Percentiles rank a stretch among this genome's conserved stretches.
Evolutionary conservation across 176 grass and related monocot species (phyloP).

Genomic region (Dactylis glomerata): DNA sequence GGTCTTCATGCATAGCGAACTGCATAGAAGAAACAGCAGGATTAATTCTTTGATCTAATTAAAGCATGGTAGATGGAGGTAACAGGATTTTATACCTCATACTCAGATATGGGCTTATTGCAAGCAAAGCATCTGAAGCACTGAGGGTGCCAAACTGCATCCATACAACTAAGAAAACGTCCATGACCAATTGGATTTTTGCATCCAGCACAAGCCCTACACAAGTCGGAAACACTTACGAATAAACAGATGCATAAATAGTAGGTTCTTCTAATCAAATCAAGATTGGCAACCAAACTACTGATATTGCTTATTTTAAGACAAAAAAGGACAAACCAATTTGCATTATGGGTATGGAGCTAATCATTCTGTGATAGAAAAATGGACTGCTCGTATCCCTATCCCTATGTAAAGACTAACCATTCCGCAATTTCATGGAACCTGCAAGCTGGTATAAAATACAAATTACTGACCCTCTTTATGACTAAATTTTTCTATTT

Average conservation of each 20-base stretch:
- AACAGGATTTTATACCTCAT: constrained; percentile 57
- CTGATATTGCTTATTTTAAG: background rate
- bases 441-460: background rate
- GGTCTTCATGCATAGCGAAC: constrained; percentile 78
- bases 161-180: constrained; percentile 76
- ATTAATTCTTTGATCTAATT: constrained; percentile 16
- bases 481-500: background rate
- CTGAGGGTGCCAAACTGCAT: constrained; percentile 84
- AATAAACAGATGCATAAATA: constrained; percentile 20
- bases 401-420: background rate
- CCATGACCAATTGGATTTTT: constrained; percentile 62
- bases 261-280: constrained; percentile 1
- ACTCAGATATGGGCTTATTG: constrained; percentile 82
- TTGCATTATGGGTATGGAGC: background rate
- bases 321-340: background rate
- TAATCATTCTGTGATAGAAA: background rate
- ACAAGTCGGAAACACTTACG: constrained; percentile 15
- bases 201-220: constrained; percentile 86
- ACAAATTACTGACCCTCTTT: background rate
- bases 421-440: background rate
- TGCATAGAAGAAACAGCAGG: constrained; percentile 30
- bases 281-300: constrained; percentile 16
- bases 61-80: background rate
- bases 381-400: background rate
- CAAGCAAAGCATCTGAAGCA: constrained; percentile 89